Base-by-base conservation (phyloP, 225 moss, liverwort and hornwort genomes). In the Lunularia cruciata region DNA sequence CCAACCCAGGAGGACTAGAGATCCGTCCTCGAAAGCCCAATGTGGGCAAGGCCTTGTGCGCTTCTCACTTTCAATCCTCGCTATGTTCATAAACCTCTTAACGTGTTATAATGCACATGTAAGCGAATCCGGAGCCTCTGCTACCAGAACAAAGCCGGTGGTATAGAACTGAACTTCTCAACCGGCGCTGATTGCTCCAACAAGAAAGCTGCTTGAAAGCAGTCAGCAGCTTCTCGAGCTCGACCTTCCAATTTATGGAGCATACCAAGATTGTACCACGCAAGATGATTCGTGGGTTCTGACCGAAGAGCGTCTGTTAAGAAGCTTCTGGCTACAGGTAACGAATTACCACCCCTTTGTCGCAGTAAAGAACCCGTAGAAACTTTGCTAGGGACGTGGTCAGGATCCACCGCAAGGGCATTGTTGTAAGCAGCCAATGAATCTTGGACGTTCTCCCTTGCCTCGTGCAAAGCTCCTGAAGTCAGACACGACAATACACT, bases 61-160 rank as follows among this genome's bases (percentile, higher is more conserved):
- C 32, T 26, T 48, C 66, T 32, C 30, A n/a, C 32, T 13, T 19
- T 36, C 26, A 23, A 7, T 33, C 48, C 51, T 11, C 18, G 49
- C 22, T 34, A 20, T n/a, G 66, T 48, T 66, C 11, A 49, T 12
- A 10, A 34, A 34, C 33, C 35, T 47, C 42, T 47, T 47, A 18
- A 28, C 65, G 20, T 36, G 47, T 23, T 51, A 67, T 22, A 63
- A 46, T 35, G 22, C 49, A 67, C 47, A 22, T 30, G 6, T 55
- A 39, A 12, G 20, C 25, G 27, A 19, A 28, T 52, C n/a, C 42
- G 59, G 15, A 35, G 63, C 40, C 8, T 67, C 40, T 20, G 18
- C 86, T 77, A 95, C 94, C 91, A 95, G 52, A 89, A 69, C 20
- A 95, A 74, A 28, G 95, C 92, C 43, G 74, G 84, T 67, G 83